Base-by-base conservation (phyloP, 2,329 filamentous ascomycete species). In the Alternaria longipes region DNA sequence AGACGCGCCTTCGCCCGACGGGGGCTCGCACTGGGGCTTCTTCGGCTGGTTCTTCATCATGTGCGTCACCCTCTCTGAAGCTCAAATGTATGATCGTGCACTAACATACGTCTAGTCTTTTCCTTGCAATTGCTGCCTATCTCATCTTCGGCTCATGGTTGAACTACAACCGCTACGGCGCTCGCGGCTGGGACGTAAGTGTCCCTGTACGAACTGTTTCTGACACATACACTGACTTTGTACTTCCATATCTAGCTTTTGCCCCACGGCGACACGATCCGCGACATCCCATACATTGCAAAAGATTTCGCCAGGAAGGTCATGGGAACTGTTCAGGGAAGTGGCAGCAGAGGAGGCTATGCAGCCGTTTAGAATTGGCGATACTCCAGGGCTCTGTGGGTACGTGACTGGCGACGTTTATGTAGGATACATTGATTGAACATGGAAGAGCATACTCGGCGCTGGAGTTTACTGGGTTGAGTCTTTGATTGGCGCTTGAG, bases 131-230 rank as follows among this genome's bases (percentile, higher is more conserved):
- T 41, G 93, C 95, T 2, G 83, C 94, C 24, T 99, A 98, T 81
- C 89, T 99, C 67, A 97, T 98, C 78, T 98, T 98, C 75, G 94
- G 94, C 66, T 97, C 94, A 20, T 99, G 95, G 95, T 89, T 98
- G 78, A 98, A 98, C 84, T 98, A 98, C 85, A 97, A 93, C 83
- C 91, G 94, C 64, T 97, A 97, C 80, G 94, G 94, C 49, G 94
- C 94, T 54, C 87, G 94, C 45, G 95, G 95, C 59, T 98, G 94
- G 94, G 95, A 98, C 74, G 85, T 97, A 18, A 36, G 6, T 36
- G 11, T 12, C 14, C 12, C 12, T 36, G 14, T 12, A 32, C 30
- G 9, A 32, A 32, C 30, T 32, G 30, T 12, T 11, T 32, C 9
- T 32, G 30, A 32, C 9, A 32, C 30, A 32, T 9, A 32, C 11